A percentile compares a stretch with the other conserved stretches of the same genome.
phyloP scores from a whole-genome alignment of 805 yeast genomes.

The Wickerhamiella vanderwaltii region DNA sequence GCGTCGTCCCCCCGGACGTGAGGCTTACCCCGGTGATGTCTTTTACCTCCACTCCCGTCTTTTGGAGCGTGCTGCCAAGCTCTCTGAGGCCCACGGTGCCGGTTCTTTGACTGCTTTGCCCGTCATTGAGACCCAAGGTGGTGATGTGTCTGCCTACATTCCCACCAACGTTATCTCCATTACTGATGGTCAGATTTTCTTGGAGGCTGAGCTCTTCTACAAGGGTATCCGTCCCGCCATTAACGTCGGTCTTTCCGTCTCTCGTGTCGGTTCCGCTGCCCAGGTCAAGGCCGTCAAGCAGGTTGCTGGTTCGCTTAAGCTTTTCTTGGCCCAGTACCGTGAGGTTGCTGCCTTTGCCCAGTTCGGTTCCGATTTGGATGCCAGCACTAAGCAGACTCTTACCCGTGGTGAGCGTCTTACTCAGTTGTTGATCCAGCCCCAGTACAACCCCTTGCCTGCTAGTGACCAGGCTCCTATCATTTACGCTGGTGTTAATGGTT shows the following conservation, averaged over 20 bases:
- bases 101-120: constrained; percentile 96
- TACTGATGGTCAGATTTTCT: constrained; percentile 96
- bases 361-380: constrained; percentile 99
- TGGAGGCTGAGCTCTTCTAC: constrained; percentile 99
- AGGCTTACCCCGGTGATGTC: constrained; percentile 95
- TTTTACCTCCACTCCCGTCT: constrained; percentile 91
- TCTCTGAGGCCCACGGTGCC: constrained; percentile 78
- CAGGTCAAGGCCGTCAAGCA: constrained; percentile 99
- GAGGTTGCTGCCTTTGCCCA: constrained; percentile 99
- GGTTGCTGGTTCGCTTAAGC: constrained; percentile 99
- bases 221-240: constrained; percentile 99
- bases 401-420: constrained; percentile 99
- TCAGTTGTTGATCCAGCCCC: constrained; percentile 95
- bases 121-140: constrained; percentile 96
- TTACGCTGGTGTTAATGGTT: constrained; percentile 99
- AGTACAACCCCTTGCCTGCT: constrained; percentile 92
- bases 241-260: constrained; percentile 98
- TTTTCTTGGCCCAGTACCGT: constrained; percentile 99
- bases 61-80: constrained; percentile 95
- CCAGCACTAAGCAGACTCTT: constrained; percentile 98
- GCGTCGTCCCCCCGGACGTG: constrained; percentile 97
- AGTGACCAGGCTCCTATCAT: constrained; percentile 98
- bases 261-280: constrained; percentile 99
- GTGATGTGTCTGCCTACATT: constrained; percentile 96
- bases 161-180: constrained; percentile 97